Conservation (phyloP, 2,329 filamentous ascomycete species). For the Sordariomycetes sp. region DNA sequence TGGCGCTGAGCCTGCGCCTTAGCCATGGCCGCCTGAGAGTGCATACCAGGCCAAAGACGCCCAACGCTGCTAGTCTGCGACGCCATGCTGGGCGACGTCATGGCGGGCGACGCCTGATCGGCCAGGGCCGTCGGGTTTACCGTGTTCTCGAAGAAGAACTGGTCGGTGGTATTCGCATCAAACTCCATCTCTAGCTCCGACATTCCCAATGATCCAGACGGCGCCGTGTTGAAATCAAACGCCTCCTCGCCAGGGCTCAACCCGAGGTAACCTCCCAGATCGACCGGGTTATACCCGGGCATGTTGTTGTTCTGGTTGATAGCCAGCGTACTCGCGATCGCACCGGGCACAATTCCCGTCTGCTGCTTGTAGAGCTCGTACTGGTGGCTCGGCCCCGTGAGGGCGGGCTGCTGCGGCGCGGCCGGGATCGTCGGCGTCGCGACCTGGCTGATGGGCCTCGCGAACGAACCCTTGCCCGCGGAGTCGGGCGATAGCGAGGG, state of each 20-base stretch:
- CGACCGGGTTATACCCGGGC: conserved; percentile 36
- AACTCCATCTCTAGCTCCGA: conserved; percentile 54
- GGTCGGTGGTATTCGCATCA: conserved; percentile 31
- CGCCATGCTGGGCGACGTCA: conserved; percentile 24
- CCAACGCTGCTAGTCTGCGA: conserved; percentile 37
- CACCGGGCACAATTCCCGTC: conserved; percentile 80
- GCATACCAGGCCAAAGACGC: conserved; percentile 84
- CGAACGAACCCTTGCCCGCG: conserved; percentile 38
- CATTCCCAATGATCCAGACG: conserved; percentile 44
- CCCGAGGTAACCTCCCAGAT: conserved; percentile 32
- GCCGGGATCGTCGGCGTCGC: conserved; percentile 40
- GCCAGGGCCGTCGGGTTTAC: conserved; percentile 64
- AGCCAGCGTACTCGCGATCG: conserved; percentile 65
- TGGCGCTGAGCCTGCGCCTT: conserved; percentile 58
- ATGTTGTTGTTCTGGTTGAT: conserved; percentile 52
- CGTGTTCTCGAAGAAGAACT: conserved; percentile 50
- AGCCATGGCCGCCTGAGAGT: conserved; percentile 73
- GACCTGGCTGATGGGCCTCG: conserved; percentile 36
- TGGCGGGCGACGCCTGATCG: conserved; percentile 33
- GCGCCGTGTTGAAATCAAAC: conserved; percentile 60
- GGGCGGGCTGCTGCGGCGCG: conserved; percentile 38
- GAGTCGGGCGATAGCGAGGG: conserved; percentile 43
- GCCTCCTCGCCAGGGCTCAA: conserved; percentile 49
- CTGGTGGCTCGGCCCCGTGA: conserved; percentile 80
- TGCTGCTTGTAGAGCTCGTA: conserved; percentile 94